Evolutionary conservation across 257 asterid species (phyloP).

Genomic region (Primulina tabacum): DNA sequence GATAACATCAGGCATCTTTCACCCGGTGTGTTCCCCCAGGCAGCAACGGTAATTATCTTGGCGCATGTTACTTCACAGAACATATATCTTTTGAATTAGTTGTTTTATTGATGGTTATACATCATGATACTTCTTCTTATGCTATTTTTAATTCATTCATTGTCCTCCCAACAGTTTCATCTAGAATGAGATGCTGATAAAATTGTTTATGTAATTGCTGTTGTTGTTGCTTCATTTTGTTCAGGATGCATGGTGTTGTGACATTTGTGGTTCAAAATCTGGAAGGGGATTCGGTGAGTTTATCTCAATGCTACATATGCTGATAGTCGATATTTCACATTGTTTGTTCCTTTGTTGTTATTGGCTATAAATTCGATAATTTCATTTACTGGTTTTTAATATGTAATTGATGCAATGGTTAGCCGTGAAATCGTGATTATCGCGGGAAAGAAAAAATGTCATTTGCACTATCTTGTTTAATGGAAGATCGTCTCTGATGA

Average conservation of each 20-base stretch:
- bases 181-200: slow-evolving; percentile 13
- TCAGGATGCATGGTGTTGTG: slow-evolving; percentile 98
- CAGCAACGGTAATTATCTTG: slow-evolving; percentile 72
- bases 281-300: slow-evolving; percentile 98
- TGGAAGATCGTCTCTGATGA: background rate
- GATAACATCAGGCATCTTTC: slow-evolving; percentile 94
- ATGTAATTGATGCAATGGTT: background rate
- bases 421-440: background rate
- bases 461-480: background rate
- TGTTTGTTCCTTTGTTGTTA: slow-evolving; percentile 3
- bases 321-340: slow-evolving; percentile 2
- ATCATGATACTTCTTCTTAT: background rate
- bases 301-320: slow-evolving; percentile 9
- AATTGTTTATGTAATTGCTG: slow-evolving; percentile 16
- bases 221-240: slow-evolving; percentile 27
- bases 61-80: background rate
- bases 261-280: slow-evolving; percentile 91
- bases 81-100: slow-evolving; percentile 6
- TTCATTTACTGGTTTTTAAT: background rate
- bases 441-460: background rate
- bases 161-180: slow-evolving; percentile 5
- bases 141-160: slow-evolving; percentile 2
- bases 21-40: slow-evolving; percentile 91
- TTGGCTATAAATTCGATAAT: background rate
- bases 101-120: slow-evolving; percentile 7